These are phyloP conservation scores for Cystobasidium slooffiae DNA, from an alignment of 1,284 basidiomycete species.

Conservation along the genomic window DNA sequence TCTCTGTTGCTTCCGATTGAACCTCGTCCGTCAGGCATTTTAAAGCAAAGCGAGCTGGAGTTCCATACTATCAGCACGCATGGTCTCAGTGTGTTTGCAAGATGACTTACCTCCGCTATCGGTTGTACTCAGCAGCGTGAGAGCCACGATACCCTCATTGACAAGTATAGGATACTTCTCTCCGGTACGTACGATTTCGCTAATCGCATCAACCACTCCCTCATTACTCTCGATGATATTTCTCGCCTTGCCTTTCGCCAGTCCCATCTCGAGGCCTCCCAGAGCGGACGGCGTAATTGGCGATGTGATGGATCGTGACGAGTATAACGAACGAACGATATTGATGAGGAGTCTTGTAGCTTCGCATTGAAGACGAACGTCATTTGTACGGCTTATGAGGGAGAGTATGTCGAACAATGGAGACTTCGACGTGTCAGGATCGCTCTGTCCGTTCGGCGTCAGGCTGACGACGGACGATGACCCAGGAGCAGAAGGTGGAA, in stretches of 20 bases:
- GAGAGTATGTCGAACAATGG: conserved; percentile 73
- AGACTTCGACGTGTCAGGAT: conserved; percentile 51
- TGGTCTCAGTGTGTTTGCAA: not conserved
- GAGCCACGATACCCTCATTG: conserved; percentile 84
- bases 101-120: conserved; percentile 27
- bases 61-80: not conserved
- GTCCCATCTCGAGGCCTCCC: conserved; percentile 51
- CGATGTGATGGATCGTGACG: conserved; percentile 38
- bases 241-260: conserved; percentile 60
- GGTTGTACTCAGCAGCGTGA: conserved; percentile 67
- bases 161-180: conserved; percentile 80
- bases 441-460: not conserved
- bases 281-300: conserved; percentile 56
- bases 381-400: conserved; percentile 77
- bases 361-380: conserved; percentile 81
- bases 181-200: conserved; percentile 74
- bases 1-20: not conserved
- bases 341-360: conserved; percentile 86
- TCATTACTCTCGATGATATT: conserved; percentile 61
- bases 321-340: conserved; percentile 62
- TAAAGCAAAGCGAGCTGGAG: conserved; percentile 9
- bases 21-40: not conserved
- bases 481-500: conserved; percentile 31
- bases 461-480: conserved; percentile 8
- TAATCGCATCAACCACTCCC: conserved; percentile 67